phyloP scores from a whole-genome alignment of 1,284 basidiomycete species.

The Takashimella tepidaria region DNA sequence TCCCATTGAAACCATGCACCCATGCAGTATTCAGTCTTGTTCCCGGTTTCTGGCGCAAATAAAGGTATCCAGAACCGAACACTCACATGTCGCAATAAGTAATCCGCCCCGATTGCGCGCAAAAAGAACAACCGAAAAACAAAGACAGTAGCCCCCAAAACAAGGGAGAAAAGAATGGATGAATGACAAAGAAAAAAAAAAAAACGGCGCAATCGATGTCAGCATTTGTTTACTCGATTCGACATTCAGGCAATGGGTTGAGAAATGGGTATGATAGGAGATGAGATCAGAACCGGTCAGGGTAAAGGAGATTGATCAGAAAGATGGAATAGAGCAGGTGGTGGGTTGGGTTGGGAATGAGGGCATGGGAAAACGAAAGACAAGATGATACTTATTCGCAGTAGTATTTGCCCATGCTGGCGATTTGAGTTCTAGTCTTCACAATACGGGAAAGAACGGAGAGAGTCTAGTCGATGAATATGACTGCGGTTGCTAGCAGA shows the following conservation, averaged over 20 bases:
- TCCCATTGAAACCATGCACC: too few relatives aligned
- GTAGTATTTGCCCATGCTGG: slow-evolving; percentile 49
- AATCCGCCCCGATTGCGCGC: slow-evolving; percentile 1
- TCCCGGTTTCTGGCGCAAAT: neutral
- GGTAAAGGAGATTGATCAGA: too few relatives aligned
- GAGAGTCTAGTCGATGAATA: too few relatives aligned
- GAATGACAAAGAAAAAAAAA: neutral
- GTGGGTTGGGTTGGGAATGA: neutral
- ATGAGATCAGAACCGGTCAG: neutral
- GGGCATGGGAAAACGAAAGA: neutral
- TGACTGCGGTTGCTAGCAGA: too few relatives aligned
- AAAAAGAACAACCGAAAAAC: neutral
- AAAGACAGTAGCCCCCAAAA: neutral
- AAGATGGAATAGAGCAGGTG: neutral
- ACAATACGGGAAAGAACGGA: too few relatives aligned
- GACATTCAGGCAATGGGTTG: too few relatives aligned
- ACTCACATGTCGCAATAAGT: slow-evolving; percentile 40
- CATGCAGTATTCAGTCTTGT: too few relatives aligned
- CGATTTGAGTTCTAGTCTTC: too few relatives aligned
- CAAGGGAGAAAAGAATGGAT: neutral
- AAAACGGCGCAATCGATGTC: neutral
- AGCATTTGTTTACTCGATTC: too few relatives aligned
- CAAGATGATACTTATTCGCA: slow-evolving; percentile 60
- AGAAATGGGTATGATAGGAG: too few relatives aligned
- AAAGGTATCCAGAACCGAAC: neutral